phyloP scores from a whole-genome alignment of 2,329 filamentous ascomycete genomes.

The Neofusicoccum umdonicola region DNA sequence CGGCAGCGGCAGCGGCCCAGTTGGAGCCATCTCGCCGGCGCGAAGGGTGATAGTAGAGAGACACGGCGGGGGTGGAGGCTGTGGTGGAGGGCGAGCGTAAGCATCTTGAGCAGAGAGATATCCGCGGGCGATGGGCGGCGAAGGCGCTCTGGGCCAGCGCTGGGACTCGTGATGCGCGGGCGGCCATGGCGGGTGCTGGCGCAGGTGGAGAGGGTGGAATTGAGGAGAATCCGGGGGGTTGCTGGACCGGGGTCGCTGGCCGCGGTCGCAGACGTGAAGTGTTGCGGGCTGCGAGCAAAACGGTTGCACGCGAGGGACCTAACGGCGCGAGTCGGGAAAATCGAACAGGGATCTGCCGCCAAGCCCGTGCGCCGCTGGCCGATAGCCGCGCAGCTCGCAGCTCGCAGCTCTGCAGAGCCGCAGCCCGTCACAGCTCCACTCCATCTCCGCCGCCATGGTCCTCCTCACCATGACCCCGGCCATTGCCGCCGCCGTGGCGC shows the following conservation, averaged over 20 bases:
- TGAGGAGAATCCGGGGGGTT: not conserved
- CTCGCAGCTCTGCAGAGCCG: conserved; percentile 5
- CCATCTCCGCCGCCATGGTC: conserved; percentile 56
- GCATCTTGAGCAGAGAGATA: conserved; percentile 31
- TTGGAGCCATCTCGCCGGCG: conserved; percentile 58
- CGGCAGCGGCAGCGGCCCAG: conserved; percentile 70
- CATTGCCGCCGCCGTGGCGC: conserved; percentile 61
- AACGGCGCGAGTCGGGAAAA: conserved; percentile 17
- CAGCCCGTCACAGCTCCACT: conserved; percentile 5
- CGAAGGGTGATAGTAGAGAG: conserved; percentile 37
- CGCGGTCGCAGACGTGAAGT: conserved; percentile 12
- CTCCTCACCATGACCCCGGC: conserved; percentile 71
- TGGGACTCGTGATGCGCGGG: conserved; percentile 34
- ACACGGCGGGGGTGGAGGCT: conserved; percentile 21
- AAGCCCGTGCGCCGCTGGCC: not conserved
- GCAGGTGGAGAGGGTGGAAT: not conserved
- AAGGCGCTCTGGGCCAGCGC: conserved; percentile 32
- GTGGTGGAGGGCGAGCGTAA: conserved; percentile 21
- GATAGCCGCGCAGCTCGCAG: not conserved
- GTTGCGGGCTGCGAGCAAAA: conserved; percentile 15
- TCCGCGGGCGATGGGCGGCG: conserved; percentile 21
- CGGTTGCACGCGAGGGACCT: conserved; percentile 1
- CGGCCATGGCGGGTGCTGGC: conserved; percentile 21
- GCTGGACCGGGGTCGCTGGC: conserved; percentile 9
- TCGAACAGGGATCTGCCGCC: conserved; percentile 15